Conservation (phyloP, 2,329 filamentous ascomycete genomes). For the Ascochyta fabae region DNA sequence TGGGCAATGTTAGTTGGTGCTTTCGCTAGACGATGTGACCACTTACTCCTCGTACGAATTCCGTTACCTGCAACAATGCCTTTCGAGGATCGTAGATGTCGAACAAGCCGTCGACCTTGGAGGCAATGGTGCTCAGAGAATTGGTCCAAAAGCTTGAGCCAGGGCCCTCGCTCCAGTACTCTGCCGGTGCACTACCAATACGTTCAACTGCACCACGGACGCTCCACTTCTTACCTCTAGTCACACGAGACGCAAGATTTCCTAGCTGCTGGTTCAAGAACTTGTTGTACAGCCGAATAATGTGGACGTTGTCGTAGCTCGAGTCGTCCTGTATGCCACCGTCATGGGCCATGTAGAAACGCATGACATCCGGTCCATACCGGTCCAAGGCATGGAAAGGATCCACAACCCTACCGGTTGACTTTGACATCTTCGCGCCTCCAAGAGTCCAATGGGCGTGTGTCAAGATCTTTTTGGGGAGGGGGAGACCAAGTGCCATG, state of each 20-base stretch:
- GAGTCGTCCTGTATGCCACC: conserved; percentile 79
- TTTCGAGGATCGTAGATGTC: conserved; percentile 39
- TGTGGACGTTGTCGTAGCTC: conserved; percentile 80
- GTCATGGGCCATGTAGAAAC: conserved; percentile 85
- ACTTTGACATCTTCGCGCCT: conserved; percentile 94
- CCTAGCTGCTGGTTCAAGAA: conserved; percentile 78
- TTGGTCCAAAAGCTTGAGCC: conserved; percentile 44
- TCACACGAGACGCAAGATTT: conserved; percentile 77
- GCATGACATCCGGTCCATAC: conserved; percentile 85
- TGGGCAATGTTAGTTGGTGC: conserved; percentile 35
- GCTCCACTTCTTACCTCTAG: conserved; percentile 72
- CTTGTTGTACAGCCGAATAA: conserved; percentile 80
- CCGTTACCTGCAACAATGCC: conserved; percentile 33
- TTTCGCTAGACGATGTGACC: neutral
- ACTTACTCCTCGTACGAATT: conserved; percentile 40
- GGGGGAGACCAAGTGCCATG: conserved; percentile 81
- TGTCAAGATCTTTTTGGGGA: conserved; percentile 80
- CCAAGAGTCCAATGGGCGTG: conserved; percentile 97
- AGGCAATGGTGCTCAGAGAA: conserved; percentile 43
- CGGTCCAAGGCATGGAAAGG: conserved; percentile 89
- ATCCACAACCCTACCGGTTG: conserved; percentile 91
- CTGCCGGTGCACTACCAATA: conserved; percentile 33
- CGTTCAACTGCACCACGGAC: conserved; percentile 64
- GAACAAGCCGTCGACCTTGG: conserved; percentile 31
- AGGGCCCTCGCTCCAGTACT: conserved; percentile 36